phyloP scores from a whole-genome alignment of 371 early-diverging fungal genomes.

The Zychaea mexicana region DNA sequence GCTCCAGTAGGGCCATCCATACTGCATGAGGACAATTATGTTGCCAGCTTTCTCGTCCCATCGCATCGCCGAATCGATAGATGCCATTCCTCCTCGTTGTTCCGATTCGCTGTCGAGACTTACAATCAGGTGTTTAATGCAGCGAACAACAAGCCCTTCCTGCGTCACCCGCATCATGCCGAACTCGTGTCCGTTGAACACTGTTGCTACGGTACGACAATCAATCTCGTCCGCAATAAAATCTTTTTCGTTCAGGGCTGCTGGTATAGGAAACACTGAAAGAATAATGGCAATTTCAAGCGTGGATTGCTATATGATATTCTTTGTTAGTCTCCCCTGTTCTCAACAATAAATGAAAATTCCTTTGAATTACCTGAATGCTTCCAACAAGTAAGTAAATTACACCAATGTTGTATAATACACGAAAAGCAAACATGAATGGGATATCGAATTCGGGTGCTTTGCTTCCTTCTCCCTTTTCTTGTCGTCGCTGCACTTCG shows the following conservation, averaged over 20 bases:
- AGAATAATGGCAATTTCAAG: conserved; percentile 52
- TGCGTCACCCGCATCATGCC: conserved; percentile 52
- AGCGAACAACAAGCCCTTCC: conserved; percentile 47
- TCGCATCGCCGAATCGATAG: conserved; percentile 49
- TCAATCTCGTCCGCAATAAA: conserved; percentile 44
- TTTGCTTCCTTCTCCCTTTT: conserved; percentile 22
- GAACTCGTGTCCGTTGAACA: conserved; percentile 47
- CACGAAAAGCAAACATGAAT: conserved; percentile 55
- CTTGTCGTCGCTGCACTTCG: conserved; percentile 41
- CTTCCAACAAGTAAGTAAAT: conserved; percentile 52
- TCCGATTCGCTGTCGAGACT: conserved; percentile 49
- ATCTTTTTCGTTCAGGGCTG: conserved; percentile 37
- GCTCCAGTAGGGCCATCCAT: conserved; percentile 57
- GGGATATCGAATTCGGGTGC: conserved; percentile 44
- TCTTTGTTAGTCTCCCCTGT: neutral
- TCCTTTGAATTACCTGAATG: conserved; percentile 50
- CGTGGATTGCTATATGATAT: conserved; percentile 39
- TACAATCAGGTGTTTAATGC: conserved; percentile 50
- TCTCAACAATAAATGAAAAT: too few species aligned
- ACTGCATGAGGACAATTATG: conserved; percentile 54
- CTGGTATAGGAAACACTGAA: conserved; percentile 49
- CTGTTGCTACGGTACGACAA: conserved; percentile 35
- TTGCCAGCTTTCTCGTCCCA: conserved; percentile 54
- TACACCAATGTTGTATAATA: conserved; percentile 49
- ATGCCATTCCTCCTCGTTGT: conserved; percentile 47